A percentile compares a stretch with the other conserved stretches of the same genome.
phyloP scores from a whole-genome alignment of 169 alveolate species.

The Miamiensis avidus region DNA sequence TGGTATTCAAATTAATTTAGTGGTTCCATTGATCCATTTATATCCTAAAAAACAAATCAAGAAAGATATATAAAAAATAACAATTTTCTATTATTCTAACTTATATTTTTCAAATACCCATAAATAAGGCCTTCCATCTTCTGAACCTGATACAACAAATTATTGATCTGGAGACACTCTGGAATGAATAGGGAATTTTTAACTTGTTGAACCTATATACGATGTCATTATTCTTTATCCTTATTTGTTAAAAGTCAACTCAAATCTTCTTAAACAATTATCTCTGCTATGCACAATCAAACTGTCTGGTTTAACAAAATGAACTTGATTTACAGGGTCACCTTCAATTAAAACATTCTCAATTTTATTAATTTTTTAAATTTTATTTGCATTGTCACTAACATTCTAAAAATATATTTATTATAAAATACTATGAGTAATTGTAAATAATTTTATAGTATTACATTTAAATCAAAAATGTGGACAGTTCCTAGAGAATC shows the following conservation, averaged over 20 bases:
- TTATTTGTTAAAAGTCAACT: slow-evolving; percentile 29
- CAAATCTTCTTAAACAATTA: slow-evolving; percentile 75
- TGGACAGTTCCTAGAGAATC: slow-evolving; percentile 77
- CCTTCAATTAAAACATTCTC: slow-evolving; percentile 63
- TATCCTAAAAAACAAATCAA: background rate
- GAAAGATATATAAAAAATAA: background rate
- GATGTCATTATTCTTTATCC: slow-evolving; percentile 43
- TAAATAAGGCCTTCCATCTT: slow-evolving; percentile 76
- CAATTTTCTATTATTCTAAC: no score
- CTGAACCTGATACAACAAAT: slow-evolving; percentile 78
- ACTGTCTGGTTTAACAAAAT: slow-evolving; percentile 59
- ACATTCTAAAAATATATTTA: background rate
- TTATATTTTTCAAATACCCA: slow-evolving; percentile 73
- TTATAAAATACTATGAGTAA: background rate
- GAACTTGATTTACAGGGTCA: slow-evolving; percentile 68
- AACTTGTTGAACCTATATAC: slow-evolving; percentile 74
- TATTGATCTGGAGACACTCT: slow-evolving; percentile 77
- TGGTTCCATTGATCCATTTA: slow-evolving; percentile 40
- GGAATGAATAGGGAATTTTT: slow-evolving; percentile 66
- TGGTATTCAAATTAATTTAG: slow-evolving; percentile 12
- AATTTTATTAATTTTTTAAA: slow-evolving; percentile 13
- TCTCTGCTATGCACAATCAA: slow-evolving; percentile 77
- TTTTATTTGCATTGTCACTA: slow-evolving; percentile 2
- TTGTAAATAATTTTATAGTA: slow-evolving; percentile 36
- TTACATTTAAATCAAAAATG: slow-evolving; percentile 63